A percentile compares a stretch with the other conserved stretches of the same genome.
phyloP scores from a whole-genome alignment of 371 early-diverging fungal species.

The Apophysomyces trapeziformis region DNA sequence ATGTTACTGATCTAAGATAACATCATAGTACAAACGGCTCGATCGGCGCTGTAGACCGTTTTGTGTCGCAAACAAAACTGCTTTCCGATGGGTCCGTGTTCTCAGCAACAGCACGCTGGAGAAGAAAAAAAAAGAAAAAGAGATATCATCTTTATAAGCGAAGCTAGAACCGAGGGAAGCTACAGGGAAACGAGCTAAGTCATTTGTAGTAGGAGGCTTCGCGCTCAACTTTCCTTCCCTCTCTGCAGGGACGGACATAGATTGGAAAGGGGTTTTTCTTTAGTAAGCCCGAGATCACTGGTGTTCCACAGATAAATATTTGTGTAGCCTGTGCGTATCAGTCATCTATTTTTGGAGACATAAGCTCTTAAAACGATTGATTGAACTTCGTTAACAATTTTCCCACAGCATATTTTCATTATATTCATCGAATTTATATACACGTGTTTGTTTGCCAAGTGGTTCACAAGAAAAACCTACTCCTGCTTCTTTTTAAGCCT shows the following conservation, averaged over 20 bases:
- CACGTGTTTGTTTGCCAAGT: slow-evolving; percentile 7
- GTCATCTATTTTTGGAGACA: background rate
- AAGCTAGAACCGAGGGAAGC: too few species aligned
- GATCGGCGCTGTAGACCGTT: background rate
- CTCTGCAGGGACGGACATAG: background rate
- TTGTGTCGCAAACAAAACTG: slow-evolving; percentile 3
- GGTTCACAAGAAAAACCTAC: background rate
- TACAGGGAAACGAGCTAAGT: background rate
- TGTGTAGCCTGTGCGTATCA: slow-evolving; percentile 1
- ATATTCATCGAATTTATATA: background rate
- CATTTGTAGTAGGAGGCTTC: background rate
- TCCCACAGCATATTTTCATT: slow-evolving; percentile 1
- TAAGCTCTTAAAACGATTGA: background rate
- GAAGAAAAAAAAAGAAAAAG: too few species aligned
- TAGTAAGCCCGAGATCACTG: slow-evolving; percentile 2
- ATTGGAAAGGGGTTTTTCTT: background rate
- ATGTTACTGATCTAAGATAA: background rate
- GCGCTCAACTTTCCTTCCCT: background rate
- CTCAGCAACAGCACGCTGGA: background rate
- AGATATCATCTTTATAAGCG: too few species aligned
- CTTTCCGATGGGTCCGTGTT: background rate
- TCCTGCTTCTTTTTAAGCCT: background rate
- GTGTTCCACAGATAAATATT: slow-evolving; percentile 1
- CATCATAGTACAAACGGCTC: background rate
- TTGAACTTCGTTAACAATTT: background rate